These are phyloP conservation scores for Debaryomycetaceae sp. DNA, from an alignment of 1,139 yeast species.

Conservation along the genomic window DNA sequence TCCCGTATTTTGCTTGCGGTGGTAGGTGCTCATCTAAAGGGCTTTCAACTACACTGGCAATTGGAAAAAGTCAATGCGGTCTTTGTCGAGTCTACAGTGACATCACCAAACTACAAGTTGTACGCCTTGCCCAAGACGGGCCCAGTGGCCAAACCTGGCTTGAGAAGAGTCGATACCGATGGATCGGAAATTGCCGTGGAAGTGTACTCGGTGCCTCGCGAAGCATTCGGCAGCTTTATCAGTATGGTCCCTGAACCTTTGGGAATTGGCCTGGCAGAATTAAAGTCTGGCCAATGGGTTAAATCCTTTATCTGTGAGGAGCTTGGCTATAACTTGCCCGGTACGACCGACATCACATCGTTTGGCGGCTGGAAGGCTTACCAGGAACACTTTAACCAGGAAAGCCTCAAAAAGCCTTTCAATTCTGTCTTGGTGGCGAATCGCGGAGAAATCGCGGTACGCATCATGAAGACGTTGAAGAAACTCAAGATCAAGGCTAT, in stretches of 20 bases:
- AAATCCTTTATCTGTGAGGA: slow-evolving; percentile 95
- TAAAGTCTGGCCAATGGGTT: slow-evolving; percentile 69
- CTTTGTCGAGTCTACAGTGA: slow-evolving; percentile 51
- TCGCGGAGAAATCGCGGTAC: slow-evolving; percentile 95
- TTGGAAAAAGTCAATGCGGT: slow-evolving; percentile 77
- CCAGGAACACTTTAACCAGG: slow-evolving; percentile 27
- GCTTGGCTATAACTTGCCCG: slow-evolving; percentile 58
- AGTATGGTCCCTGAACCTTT: slow-evolving; percentile 87
- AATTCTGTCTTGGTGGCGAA: slow-evolving; percentile 84
- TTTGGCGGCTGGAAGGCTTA: slow-evolving; percentile 85
- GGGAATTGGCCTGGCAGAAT: slow-evolving; percentile 87
- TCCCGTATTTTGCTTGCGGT: slow-evolving; percentile 58
- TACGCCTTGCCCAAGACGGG: slow-evolving; percentile 79
- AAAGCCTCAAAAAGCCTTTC: slow-evolving; percentile 47
- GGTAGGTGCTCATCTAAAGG: slow-evolving; percentile 90
- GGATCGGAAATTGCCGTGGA: slow-evolving; percentile 66
- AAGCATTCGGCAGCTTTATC: slow-evolving; percentile 70
- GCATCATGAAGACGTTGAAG: slow-evolving; percentile 81
- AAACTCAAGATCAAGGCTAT: slow-evolving; percentile 67
- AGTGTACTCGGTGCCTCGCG: slow-evolving; percentile 71
- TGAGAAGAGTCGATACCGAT: slow-evolving; percentile 47
- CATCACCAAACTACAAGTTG: slow-evolving; percentile 63
- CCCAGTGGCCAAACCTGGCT: slow-evolving; percentile 81
- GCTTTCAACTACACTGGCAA: slow-evolving; percentile 92
- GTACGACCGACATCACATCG: slow-evolving; percentile 67